phyloP scores from a whole-genome alignment of 371 early-diverging fungal genomes.

The Caulochytrium protostelioides region DNA sequence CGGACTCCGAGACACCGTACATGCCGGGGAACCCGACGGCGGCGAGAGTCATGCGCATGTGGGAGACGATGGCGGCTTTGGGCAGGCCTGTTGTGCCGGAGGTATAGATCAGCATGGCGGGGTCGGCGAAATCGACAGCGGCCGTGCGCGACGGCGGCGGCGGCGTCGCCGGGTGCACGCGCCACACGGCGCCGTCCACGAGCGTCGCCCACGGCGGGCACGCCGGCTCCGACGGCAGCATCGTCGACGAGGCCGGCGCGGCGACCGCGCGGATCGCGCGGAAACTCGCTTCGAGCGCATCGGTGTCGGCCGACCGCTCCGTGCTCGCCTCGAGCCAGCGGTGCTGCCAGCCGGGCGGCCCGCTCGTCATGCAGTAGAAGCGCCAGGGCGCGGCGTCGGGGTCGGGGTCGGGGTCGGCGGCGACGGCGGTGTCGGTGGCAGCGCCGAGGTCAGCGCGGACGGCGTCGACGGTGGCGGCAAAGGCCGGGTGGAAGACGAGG shows the following conservation, averaged over 20 bases:
- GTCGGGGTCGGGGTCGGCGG: background rate
- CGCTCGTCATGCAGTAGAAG: too few relatives aligned
- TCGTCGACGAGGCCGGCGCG: too few relatives aligned
- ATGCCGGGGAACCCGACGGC: background rate
- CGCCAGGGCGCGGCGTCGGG: too few relatives aligned
- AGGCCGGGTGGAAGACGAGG: background rate
- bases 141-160: background rate
- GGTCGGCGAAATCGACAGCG: background rate
- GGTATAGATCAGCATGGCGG: slow-evolving; percentile 1
- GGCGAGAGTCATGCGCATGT: background rate
- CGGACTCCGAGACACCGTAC: background rate
- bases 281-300: too few relatives aligned
- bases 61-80: background rate
- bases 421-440: background rate
- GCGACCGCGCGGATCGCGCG: too few relatives aligned
- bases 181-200: too few relatives aligned
- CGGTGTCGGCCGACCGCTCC: too few relatives aligned
- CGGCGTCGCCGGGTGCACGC: background rate
- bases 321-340: too few relatives aligned
- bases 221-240: too few relatives aligned
- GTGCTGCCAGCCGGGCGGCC: too few relatives aligned
- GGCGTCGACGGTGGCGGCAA: background rate
- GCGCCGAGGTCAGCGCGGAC: background rate
- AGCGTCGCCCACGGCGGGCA: too few relatives aligned
- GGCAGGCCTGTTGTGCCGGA: slow-evolving; percentile 2